Base-by-base conservation (phyloP, 495 filamentous ascomycete genomes). In the Parmelia sp. region DNA sequence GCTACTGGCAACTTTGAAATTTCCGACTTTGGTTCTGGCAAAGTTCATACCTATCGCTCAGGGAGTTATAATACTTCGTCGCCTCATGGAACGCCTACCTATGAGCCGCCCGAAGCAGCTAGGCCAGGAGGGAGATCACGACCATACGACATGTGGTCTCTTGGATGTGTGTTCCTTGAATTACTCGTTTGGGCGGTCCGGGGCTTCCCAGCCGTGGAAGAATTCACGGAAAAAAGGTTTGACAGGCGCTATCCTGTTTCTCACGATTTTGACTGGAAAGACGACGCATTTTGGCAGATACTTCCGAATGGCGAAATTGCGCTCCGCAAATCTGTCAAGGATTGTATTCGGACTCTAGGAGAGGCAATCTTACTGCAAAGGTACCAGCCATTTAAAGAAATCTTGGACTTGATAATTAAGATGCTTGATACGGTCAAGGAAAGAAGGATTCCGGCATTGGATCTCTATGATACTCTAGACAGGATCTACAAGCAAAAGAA, bases 141-240 rank as follows among this genome's bases (percentile, higher is more conserved):
- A 31, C 70, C 73, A 11, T 77, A 74, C 21, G 80, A 82, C 67
- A 71, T 80, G 11, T 82, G 77, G 71, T 75, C 74, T 3, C 72
- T 82, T 12, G 80, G 79, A 15, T 79, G 78, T 62, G 75, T 82
- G 23, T 79, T 70, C 58, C 73, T 81, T 9, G 79, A 81, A 65
- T 62, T 69, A 35, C 39, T 66, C 31, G 67, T 64, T 2, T 72
- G 65, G 64, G 29, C 56, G 12, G 5, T 62, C 40, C 31, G 39
- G 27, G 62, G 44, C 33, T 68, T 37, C 37, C 29, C 27, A 0
- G 27, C 40, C 5, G 62, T 68, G 9, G 25, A 68, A n/a, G 27
- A 36, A 17, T 60, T 42, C 15, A 42, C 7, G 39, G 2, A 17
- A 12, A 42, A 42, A 42, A 42, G 39, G 39, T 3, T 42, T 42